phyloP scores from a whole-genome alignment of 352 stramenopile genomes.

The Globisporangium paroecandrum region DNA sequence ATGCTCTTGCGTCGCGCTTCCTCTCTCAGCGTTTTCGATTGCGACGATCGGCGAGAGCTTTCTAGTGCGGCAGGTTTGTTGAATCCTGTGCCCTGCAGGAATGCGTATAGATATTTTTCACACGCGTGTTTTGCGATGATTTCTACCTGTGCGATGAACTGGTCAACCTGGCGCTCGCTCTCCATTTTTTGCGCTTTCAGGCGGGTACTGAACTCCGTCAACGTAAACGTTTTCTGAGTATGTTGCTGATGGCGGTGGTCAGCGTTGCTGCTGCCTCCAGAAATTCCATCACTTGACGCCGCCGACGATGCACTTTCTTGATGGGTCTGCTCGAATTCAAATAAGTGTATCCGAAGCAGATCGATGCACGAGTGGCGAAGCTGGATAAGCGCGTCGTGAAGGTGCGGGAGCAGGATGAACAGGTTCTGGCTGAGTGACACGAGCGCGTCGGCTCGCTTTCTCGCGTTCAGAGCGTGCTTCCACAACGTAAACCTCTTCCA shows the following conservation, averaged over 20 bases:
- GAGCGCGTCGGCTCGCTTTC: constrained; percentile 35
- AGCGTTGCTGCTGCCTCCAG: background rate
- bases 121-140: constrained; percentile 64
- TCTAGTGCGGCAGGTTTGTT: constrained; percentile 22
- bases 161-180: constrained; percentile 51
- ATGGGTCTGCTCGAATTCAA: constrained; percentile 30
- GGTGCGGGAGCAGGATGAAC: constrained; percentile 83
- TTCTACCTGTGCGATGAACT: constrained; percentile 51
- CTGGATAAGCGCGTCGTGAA: constrained; percentile 78
- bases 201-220: constrained; percentile 77
- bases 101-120: constrained; percentile 57
- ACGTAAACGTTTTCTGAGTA: constrained; percentile 56
- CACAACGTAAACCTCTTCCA: constrained; percentile 92
- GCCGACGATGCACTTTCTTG: background rate
- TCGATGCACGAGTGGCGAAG: constrained; percentile 63
- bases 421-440: constrained; percentile 70
- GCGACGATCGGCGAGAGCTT: background rate
- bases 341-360: constrained; percentile 36
- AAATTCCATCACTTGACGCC: background rate
- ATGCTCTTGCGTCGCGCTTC: constrained; percentile 19
- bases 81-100: constrained; percentile 53
- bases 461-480: constrained; percentile 66
- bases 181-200: constrained; percentile 70
- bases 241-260: constrained; percentile 14
- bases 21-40: constrained; percentile 17